These are phyloP conservation scores for Camellia japonica DNA, from an alignment of 148 eudicot genomes.

Conservation along the genomic window DNA sequence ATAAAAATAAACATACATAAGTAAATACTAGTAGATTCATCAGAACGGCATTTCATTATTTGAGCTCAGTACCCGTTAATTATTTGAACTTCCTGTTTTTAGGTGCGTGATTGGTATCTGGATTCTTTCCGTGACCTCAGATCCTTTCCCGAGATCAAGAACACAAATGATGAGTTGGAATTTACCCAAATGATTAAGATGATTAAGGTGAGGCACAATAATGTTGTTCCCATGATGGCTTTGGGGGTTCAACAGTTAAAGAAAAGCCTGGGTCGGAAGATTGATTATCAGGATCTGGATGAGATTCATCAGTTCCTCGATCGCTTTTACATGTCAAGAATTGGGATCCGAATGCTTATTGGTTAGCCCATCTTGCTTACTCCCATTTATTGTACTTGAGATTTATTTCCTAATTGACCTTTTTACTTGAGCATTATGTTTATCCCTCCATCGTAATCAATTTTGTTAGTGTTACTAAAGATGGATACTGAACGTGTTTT, in stretches of 20 bases:
- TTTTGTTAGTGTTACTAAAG: slow-evolving; percentile 1
- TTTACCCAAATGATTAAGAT: slow-evolving; percentile 81
- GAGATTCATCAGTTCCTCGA: slow-evolving; percentile 91
- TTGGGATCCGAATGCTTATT: slow-evolving; percentile 91
- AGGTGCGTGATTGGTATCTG: slow-evolving; percentile 94
- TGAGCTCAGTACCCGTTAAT: neutral
- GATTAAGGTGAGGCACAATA: slow-evolving; percentile 91
- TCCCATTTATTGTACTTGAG: neutral
- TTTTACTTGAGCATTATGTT: neutral
- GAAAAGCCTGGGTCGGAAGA: slow-evolving; percentile 56
- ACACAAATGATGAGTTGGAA: slow-evolving; percentile 59
- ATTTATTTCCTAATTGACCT: neutral
- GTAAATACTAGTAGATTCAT: neutral
- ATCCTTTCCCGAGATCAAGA: slow-evolving; percentile 69
- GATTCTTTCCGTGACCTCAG: slow-evolving; percentile 91
- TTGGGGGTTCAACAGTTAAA: slow-evolving; percentile 83
- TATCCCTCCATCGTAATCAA: neutral
- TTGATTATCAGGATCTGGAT: slow-evolving; percentile 56
- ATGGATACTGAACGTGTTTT: slow-evolving; percentile 13
- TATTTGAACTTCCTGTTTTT: slow-evolving; percentile 6
- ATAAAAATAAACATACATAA: neutral
- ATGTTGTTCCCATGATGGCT: slow-evolving; percentile 94
- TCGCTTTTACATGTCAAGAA: slow-evolving; percentile 92
- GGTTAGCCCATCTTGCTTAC: slow-evolving; percentile 44
- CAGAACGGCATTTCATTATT: neutral